Evolutionary conservation across 805 yeast genomes (phyloP).

Genomic region (Suhomyces prunicola): DNA sequence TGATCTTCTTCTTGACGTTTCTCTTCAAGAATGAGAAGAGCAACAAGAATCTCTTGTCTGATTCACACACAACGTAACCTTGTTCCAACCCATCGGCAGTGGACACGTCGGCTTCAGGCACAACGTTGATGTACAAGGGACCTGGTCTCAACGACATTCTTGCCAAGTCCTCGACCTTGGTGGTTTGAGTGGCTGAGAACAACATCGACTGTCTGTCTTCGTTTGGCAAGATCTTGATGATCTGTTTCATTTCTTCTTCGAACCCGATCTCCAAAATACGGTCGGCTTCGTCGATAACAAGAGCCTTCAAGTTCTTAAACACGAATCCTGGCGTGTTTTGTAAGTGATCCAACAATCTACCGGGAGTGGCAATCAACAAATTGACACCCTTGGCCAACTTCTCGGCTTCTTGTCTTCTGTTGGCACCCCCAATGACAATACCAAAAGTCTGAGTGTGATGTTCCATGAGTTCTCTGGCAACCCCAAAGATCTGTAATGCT

Average conservation of each 20-base stretch:
- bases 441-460: conserved; percentile 92
- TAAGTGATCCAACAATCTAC: conserved; percentile 91
- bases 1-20: conserved; percentile 85
- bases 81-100: conserved; percentile 98
- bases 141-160: conserved; percentile 93
- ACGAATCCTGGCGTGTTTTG: conserved; percentile 94
- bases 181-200: conserved; percentile 98
- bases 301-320: conserved; percentile 89
- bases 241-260: conserved; percentile 98
- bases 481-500: conserved; percentile 96
- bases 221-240: conserved; percentile 86
- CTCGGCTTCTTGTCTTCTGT: conserved; percentile 96
- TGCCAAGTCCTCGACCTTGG: conserved; percentile 97
- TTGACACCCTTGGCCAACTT: conserved; percentile 93
- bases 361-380: conserved; percentile 93
- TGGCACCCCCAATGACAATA: conserved; percentile 97
- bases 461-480: conserved; percentile 90
- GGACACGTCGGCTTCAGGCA: conserved; percentile 73
- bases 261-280: conserved; percentile 96
- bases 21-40: conserved; percentile 91
- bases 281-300: conserved; percentile 97
- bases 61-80: conserved; percentile 96
- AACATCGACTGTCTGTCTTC: conserved; percentile 95
- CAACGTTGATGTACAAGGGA: conserved; percentile 91
- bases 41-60: conserved; percentile 87